phyloP scores from a whole-genome alignment of 2,329 filamentous ascomycete species.

The Hypoxylon sp. region DNA sequence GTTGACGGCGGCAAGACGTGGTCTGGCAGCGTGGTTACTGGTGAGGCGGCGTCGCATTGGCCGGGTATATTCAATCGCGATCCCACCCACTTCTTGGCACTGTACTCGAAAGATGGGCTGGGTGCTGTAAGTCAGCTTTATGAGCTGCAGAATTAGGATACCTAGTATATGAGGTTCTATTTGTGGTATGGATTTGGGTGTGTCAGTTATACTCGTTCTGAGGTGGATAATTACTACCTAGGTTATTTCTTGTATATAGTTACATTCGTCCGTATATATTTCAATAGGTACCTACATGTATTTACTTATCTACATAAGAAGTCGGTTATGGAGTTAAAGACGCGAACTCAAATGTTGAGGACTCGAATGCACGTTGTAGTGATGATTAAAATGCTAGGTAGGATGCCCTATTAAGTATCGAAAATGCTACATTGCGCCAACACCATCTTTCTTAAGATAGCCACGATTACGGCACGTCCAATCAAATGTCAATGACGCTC shows the following conservation, averaged over 20 bases:
- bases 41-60: constrained; percentile 52
- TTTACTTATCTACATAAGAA: not conserved
- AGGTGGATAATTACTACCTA: not conserved
- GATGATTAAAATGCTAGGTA: not conserved
- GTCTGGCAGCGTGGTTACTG: constrained; percentile 49
- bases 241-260: constrained; percentile 2
- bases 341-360: not conserved
- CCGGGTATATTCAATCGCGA: constrained; percentile 52
- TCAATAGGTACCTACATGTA: not conserved
- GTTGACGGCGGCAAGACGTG: constrained; percentile 50
- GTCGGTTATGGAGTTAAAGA: not conserved
- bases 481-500: not conserved
- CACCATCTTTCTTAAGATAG: not conserved
- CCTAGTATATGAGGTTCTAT: not conserved
- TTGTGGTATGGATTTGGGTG: not conserved
- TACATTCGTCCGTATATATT: constrained; percentile 18
- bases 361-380: too few relatives aligned
- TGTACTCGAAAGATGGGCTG: constrained; percentile 50
- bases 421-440: not conserved
- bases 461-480: not conserved
- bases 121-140: constrained; percentile 50
- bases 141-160: constrained; percentile 39
- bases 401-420: not conserved
- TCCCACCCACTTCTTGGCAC: constrained; percentile 49
- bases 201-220: not conserved